These are phyloP conservation scores for Silene coronaria DNA, from an alignment of 179 eudicot genomes.

Conservation along the genomic window DNA sequence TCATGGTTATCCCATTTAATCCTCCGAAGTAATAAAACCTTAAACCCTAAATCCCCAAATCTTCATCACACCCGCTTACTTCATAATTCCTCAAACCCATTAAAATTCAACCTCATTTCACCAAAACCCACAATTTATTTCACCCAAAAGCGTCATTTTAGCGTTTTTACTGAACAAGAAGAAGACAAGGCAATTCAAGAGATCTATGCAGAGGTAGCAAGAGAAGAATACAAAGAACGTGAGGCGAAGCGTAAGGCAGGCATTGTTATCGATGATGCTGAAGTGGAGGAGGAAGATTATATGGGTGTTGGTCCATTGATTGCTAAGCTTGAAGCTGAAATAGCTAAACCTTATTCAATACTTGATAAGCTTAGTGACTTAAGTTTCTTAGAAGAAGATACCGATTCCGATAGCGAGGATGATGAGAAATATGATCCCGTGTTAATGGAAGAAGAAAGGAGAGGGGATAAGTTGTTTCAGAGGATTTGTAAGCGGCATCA, in stretches of 20 bases:
- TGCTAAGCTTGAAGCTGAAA: constrained; percentile 59
- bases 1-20: constrained; percentile 28
- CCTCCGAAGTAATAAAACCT: constrained; percentile 19
- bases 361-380: constrained; percentile 22
- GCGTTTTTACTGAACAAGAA: constrained; percentile 8
- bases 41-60: constrained; percentile 22
- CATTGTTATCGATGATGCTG: constrained; percentile 37
- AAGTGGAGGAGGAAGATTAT: constrained; percentile 65
- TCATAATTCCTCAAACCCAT: constrained; percentile 11
- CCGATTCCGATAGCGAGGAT: constrained; percentile 51
- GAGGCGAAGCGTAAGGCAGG: constrained; percentile 55
- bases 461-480: constrained; percentile 28
- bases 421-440: constrained; percentile 51
- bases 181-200: constrained; percentile 15
- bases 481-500: constrained; percentile 48
- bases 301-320: constrained; percentile 60
- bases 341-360: constrained; percentile 13
- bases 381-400: constrained; percentile 26
- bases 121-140: constrained; percentile 3
- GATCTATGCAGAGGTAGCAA: constrained; percentile 31
- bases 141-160: constrained; percentile 17
- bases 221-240: constrained; percentile 42
- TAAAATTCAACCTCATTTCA: constrained; percentile 11
- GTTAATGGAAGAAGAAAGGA: constrained; percentile 26
- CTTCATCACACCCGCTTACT: background rate